These are phyloP conservation scores for Staphylotrichum tortipilum DNA, from an alignment of 495 filamentous ascomycete species.

Conservation along the genomic window DNA sequence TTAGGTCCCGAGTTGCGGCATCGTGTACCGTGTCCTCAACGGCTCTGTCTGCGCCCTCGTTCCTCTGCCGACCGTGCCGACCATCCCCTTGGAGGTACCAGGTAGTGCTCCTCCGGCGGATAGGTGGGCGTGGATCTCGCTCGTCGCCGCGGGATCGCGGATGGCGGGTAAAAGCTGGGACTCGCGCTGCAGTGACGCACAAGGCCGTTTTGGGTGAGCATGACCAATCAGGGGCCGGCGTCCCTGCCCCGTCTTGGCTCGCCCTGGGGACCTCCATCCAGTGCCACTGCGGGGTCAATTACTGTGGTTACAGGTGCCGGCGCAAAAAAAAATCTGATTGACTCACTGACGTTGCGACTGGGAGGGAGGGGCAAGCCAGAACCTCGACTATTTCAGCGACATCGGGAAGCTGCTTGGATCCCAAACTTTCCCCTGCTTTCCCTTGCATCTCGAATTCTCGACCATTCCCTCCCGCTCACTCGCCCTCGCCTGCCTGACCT, in stretches of 20 bases:
- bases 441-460: slow-evolving; percentile 7
- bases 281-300: slow-evolving; percentile 28
- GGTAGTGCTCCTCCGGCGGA: no score
- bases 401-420: slow-evolving; percentile 19
- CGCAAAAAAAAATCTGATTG: slow-evolving; percentile 28
- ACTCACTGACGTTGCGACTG: slow-evolving; percentile 22
- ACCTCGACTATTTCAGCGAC: slow-evolving; percentile 28
- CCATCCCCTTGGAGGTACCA: no score
- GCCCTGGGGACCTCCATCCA: slow-evolving; percentile 6
- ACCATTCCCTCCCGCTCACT: not conserved
- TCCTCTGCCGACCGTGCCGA: no score
- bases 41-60: no score
- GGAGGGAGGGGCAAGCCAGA: slow-evolving; percentile 10
- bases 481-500: no score
- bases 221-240: slow-evolving; percentile 16
- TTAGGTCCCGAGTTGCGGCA: no score
- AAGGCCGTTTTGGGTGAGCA: slow-evolving; percentile 2
- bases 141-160: no score
- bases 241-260: slow-evolving; percentile 10
- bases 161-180: slow-evolving; percentile 6
- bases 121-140: no score
- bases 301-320: slow-evolving; percentile 10
- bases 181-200: slow-evolving; percentile 11
- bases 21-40: no score
- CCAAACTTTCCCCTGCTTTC: slow-evolving; percentile 5